Evolutionary conservation across 495 filamentous ascomycete species (phyloP), one percentile per base, ranked within the genome.

Genomic region (Margaritispora aquatica): DNA sequence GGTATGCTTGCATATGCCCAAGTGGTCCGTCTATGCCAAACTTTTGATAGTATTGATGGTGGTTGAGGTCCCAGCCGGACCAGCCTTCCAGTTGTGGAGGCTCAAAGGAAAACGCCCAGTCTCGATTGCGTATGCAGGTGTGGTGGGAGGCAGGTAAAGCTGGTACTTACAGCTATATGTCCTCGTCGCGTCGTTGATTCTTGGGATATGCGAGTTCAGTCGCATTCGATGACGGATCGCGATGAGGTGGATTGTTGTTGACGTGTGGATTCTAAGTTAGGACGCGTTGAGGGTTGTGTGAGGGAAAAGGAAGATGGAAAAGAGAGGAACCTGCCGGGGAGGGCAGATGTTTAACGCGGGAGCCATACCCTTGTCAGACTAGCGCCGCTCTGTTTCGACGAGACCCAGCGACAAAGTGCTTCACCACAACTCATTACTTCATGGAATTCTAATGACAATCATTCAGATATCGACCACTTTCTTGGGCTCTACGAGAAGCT

Each of bases 271-370:
- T 41, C 54, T 46, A 51, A 22, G 5, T 9, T 1, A 48, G 17
- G 57, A 60, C 31, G 57, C 50, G 64, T 63, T 44, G 38, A 31
- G 20, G 52, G 54, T 53, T 54, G 66, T 61, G 55, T 53, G 63
- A 51, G 54, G 63, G 59, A 62, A 63, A 57, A 51, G 57, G 59
- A 50, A 67, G 55, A 57, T 54, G 48, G 59, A 61, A 84, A 51
- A 84, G 87, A 50, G 75, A 81, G 63, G 79, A 86, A 61, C 72
- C 77, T 68, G 77, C 76, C 20, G 87, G 84, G 85, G 85, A 88
- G 70, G 73, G 29, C 20, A 23, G 52, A 36, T 36, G 21, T 29
- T 36, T 36, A 36, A 54, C 52, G 27, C 27, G 52, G 26, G 27
- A 22, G 29, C 20, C 27, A 34, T 7, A 36, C 26, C 31, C 27